Base-by-base conservation (phyloP, 495 filamentous ascomycete species). In the Clohesyomyces aquaticus region DNA sequence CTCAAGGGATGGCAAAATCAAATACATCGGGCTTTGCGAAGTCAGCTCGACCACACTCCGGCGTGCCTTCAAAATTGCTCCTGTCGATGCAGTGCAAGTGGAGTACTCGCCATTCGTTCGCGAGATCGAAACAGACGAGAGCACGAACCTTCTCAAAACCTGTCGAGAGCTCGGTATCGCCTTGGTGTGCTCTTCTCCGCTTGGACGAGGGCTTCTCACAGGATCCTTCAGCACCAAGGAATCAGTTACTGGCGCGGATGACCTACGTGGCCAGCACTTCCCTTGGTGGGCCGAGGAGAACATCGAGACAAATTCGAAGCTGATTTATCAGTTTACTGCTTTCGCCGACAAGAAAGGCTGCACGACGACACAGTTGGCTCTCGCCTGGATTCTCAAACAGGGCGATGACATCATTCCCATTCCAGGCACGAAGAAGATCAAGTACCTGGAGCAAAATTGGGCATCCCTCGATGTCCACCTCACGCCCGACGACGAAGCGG, bases 341-440 rank as follows among this genome's bases (percentile, higher is more conserved):
- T 61, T 87, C 9, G 85, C 84, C 0, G 68, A 77, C 32, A 65
- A 60, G 23, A 86, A 84, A 72, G 73, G 75, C 10, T 72, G 73
- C 22, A 84, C 80, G 0, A 27, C 75, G 1, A 71, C 76, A 8
- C 83, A 87, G 63, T 66, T 87, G 48, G 74, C 78, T 4, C 67
- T 88, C 32, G 84, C 83, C 0, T 88, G 84, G 85, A 38, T 88
- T 56, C 59, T 89, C 55, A 74, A 73, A 25, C 85, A 87, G 66
- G 85, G 85, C 0, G 73, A 79, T n/a, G 82, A 86, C 65, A 76
- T 87, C 14, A 78, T 88, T 54, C 79, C 83, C 0, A 86, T 87
- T 68, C 85, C 86, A 0, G 85, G 71, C 0, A 75, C 73, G 16
- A 75, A 69, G 28, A 71, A 66, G 35, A 32, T 74, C 11, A 48